Evolutionary conservation across 176 grass and related monocot genomes (phyloP).

Genomic region (Paspalum vaginatum): DNA sequence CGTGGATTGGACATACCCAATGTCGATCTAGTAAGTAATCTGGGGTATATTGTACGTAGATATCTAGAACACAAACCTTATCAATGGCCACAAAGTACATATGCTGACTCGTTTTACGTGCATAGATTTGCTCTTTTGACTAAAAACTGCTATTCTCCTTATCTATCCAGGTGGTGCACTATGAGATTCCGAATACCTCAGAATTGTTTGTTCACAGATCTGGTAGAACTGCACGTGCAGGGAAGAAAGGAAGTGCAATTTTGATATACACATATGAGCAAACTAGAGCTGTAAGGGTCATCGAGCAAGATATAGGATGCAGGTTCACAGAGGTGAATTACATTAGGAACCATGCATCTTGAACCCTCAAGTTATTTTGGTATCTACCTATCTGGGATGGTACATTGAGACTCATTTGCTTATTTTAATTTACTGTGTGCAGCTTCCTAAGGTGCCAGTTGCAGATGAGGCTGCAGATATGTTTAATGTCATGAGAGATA

Average conservation of each 20-base stretch:
- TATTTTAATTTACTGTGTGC: conserved; percentile 21
- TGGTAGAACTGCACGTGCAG: conserved; percentile 89
- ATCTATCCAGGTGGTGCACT: conserved; percentile 74
- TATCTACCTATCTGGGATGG: background rate
- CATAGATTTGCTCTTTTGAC: conserved; percentile 1
- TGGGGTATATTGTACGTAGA: conserved; percentile 19
- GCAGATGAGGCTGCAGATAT: conserved; percentile 58
- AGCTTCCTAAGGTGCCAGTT: conserved; percentile 82
- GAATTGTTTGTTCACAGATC: conserved; percentile 98
- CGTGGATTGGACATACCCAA: conserved; percentile 97
- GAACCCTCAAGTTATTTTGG: background rate
- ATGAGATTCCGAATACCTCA: conserved; percentile 82
- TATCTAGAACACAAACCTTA: conserved; percentile 13
- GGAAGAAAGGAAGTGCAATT: conserved; percentile 91
- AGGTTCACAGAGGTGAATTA: conserved; percentile 76
- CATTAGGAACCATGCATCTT: conserved; percentile 10
- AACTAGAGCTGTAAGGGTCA: conserved; percentile 67
- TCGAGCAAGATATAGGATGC: conserved; percentile 92
- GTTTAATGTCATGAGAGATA: conserved; percentile 65
- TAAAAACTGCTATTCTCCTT: conserved; percentile 16
- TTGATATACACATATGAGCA: conserved; percentile 79
- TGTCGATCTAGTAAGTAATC: conserved; percentile 81
- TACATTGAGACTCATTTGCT: background rate
- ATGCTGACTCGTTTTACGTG: conserved; percentile 17
- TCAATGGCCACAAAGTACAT: background rate